Evolutionary conservation across 352 stramenopile species (phyloP), one percentile per base, ranked within the genome.

Genomic region (Pythium dissotocum): DNA sequence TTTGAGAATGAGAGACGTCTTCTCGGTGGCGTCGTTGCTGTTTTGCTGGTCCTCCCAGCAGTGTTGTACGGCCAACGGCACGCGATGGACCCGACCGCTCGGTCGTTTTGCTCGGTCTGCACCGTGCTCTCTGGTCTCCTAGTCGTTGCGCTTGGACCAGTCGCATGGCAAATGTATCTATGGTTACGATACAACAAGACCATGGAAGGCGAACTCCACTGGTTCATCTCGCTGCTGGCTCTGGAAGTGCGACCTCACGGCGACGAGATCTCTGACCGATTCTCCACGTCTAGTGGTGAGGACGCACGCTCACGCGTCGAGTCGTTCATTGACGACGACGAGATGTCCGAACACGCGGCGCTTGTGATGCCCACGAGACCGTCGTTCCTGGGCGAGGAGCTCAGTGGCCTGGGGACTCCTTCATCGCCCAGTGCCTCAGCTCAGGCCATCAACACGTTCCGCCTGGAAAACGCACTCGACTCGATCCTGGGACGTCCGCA

Each of bases 391-490:
- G 60, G 51, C n/a, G 33, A 62, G 0, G 59, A 72, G 3, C 33
- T 54, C 2, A 28, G 42, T 1, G 46, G 55, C 6, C n/a, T 40
- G 7, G n/a, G 33, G 9, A 13, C 7, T 6, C 5, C 16, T 28
- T 38, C 40, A 21, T 12, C 16, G 16, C 4, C 55, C 7, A 4
- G 16, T 2, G n/a, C 38, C 12, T 62, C 64, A 2, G 35, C 58
- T 3, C 33, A 67, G 38, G 69, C 67, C 0, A 76, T 80, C 28
- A 56, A 68, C 26, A 60, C 46, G 12, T 80, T 80, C 52, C 76
- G 76, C 0, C 64, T 80, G 2, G 76, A 82, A 26, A 78, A 78
- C 32, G 76, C 67, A 9, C 65, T 82, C 26, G 73, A 82, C n/a
- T 66, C 76, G 21, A 82, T 82, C 32, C 57, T 82, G 6, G 71